Conservation (phyloP, 2,329 filamentous ascomycete species). For the Penicillium decumbens region DNA sequence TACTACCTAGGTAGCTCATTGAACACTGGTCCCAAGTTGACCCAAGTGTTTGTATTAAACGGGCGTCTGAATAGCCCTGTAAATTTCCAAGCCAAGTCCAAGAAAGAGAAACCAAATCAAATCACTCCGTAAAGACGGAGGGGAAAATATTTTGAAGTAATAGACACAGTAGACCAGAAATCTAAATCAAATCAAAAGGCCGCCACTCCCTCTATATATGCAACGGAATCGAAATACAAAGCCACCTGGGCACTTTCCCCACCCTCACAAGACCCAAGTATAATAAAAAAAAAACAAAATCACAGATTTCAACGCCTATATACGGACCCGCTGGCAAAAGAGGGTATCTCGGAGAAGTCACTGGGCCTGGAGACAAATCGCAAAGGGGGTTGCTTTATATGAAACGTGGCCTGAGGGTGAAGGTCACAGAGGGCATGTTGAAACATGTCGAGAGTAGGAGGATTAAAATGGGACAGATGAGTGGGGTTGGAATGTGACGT, state of each 20-base stretch:
- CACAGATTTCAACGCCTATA: constrained; percentile 14
- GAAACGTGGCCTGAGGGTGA: constrained; percentile 1
- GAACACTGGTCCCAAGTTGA: too few species aligned
- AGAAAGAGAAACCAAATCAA: not conserved
- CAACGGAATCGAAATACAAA: constrained; percentile 11
- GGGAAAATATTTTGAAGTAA: not conserved
- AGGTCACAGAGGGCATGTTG: constrained; percentile 1
- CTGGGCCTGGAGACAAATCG: constrained; percentile 1
- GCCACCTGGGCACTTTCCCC: not conserved
- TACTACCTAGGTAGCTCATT: too few species aligned
- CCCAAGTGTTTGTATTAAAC: too few species aligned
- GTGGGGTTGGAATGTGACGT: not conserved
- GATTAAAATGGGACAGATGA: not conserved
- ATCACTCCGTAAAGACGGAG: not conserved
- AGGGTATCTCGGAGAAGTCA: constrained; percentile 18
- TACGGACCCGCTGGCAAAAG: constrained; percentile 16
- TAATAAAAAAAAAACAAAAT: constrained; percentile 1
- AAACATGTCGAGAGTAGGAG: not conserved
- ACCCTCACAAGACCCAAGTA: not conserved
- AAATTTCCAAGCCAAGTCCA: too few species aligned
- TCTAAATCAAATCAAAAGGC: constrained; percentile 1
- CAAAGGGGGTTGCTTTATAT: constrained; percentile 9
- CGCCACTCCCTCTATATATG: constrained; percentile 19
- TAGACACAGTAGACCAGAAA: too few species aligned
- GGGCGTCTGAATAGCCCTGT: too few species aligned